Evolutionary conservation across 805 yeast genomes (phyloP), one percentile per base, ranked within the genome.

Genomic region (Yamadazyma phyllophila): DNA sequence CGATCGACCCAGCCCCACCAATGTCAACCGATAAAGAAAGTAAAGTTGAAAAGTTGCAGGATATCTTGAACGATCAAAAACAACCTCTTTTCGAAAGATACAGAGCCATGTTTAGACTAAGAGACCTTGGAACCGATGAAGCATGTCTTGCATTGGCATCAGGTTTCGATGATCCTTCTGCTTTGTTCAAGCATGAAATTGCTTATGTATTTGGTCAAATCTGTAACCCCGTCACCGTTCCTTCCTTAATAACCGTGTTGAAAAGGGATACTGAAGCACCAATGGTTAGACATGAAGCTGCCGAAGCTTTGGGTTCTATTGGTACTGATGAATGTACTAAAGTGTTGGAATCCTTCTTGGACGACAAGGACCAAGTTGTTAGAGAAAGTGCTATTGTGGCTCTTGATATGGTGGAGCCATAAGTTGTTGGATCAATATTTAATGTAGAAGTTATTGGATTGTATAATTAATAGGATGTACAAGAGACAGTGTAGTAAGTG

Each of bases 261-360:
- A 82, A 82, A 56, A 81, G 88, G 65, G 79, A 76, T 48, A 61
- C 68, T 12, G 97, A 94, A 72, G 98, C 96, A 43, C 96, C 95
- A 52, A 94, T 94, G 99, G 99, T 95, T 29, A 85, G 99, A 71
- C 99, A 94, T 64, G 99, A 94, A 72, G 99, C 98, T 47, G 99
- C 98, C 20, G 99, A 94, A 71, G 99, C 99, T 20, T 77, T 95
- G 58, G 99, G 99, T 24, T 81, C 96, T 26, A 94, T 94, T 63
- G 98, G 97, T 24, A 88, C 97, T 8, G 96, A 88, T 59, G 97
- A 92, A 48, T 96, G 92, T 32, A 76, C 92, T 53, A 97, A 97
- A 12, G 85, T 94, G 30, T 79, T 95, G 60, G 78, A 86, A 63
- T 72, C 82, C 37, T 87, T 87, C 65, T 77, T 91, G 58, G 73